Evolutionary conservation across 345 rosid genomes (phyloP).

Genomic region (Bruguiera sexangula): DNA sequence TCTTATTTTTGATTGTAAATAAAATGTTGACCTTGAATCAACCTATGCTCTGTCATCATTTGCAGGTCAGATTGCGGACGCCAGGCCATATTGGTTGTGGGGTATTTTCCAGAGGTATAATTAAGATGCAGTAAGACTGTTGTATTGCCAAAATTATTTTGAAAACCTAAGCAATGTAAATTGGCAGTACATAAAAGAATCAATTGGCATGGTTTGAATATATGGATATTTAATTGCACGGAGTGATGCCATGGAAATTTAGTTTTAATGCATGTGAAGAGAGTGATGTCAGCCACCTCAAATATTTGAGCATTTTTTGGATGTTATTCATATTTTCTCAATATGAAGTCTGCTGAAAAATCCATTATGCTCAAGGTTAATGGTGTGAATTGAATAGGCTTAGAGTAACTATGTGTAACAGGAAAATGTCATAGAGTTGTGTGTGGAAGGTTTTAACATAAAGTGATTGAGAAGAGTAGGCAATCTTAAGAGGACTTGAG

Average conservation of each 20-base stretch:
- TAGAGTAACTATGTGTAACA: too few relatives aligned
- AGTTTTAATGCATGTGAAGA: not conserved
- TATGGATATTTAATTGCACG: not conserved
- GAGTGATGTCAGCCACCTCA: not conserved
- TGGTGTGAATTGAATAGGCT: not conserved
- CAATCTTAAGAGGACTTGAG: too few relatives aligned
- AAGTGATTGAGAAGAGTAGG: too few relatives aligned
- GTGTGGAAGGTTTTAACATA: too few relatives aligned
- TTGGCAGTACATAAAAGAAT: slow-evolving; percentile 11
- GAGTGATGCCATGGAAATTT: not conserved
- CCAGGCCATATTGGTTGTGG: slow-evolving; percentile 78
- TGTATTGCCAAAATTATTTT: not conserved
- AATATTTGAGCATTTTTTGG: not conserved
- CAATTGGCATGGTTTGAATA: slow-evolving; percentile 11
- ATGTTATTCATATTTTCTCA: not conserved
- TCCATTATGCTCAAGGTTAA: not conserved
- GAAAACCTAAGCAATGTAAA: slow-evolving; percentile 1
- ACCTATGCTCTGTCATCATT: slow-evolving; percentile 18
- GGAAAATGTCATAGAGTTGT: too few relatives aligned
- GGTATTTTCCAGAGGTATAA: slow-evolving; percentile 83
- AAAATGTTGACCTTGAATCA: slow-evolving; percentile 12
- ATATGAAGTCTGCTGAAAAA: not conserved
- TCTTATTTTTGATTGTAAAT: slow-evolving; percentile 6
- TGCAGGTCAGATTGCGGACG: slow-evolving; percentile 93
- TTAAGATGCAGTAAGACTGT: not conserved